phyloP scores from a whole-genome alignment of 106 monocot genomes.

The Posidonia australis region DNA sequence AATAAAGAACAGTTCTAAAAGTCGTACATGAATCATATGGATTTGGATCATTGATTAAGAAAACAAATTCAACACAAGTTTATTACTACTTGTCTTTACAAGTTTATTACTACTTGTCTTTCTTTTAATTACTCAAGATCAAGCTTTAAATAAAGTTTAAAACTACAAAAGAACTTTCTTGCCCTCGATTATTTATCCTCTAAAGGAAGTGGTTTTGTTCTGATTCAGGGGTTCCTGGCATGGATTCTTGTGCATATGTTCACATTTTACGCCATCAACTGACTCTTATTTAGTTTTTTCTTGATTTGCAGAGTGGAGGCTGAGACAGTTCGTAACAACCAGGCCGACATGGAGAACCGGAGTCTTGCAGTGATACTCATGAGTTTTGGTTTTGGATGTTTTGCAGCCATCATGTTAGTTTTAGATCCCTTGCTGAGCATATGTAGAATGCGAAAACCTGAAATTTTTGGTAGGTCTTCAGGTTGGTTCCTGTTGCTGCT shows the following conservation, averaged over 20 bases:
- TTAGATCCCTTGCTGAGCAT: conserved; percentile 22
- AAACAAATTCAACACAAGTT: too few species aligned
- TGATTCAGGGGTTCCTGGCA: too few species aligned
- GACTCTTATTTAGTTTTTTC: not conserved
- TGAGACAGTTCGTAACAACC: conserved; percentile 32
- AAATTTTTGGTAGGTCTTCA: conserved; percentile 38
- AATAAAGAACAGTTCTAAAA: too few species aligned
- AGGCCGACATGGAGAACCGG: conserved; percentile 56
- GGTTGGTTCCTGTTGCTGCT: conserved; percentile 75
- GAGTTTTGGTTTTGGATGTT: conserved; percentile 56
- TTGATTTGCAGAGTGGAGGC: conserved; percentile 47
- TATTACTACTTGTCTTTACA: too few species aligned
- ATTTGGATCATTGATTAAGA: too few species aligned
- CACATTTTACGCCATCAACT: not conserved
- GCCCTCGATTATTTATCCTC: too few species aligned
- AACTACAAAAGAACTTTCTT: too few species aligned
- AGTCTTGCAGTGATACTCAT: conserved; percentile 50
- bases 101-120: too few species aligned
- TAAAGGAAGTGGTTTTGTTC: too few species aligned
- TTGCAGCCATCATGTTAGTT: conserved; percentile 53
- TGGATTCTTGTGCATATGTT: not conserved
- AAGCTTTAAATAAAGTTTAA: too few species aligned
- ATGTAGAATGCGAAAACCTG: conserved; percentile 30
- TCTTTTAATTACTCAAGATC: too few species aligned
- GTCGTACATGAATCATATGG: too few species aligned